A percentile compares a stretch with the other conserved stretches of the same genome.
Evolutionary conservation across 1,284 basidiomycete species (phyloP).

Genomic region (Puccinia hordei): DNA sequence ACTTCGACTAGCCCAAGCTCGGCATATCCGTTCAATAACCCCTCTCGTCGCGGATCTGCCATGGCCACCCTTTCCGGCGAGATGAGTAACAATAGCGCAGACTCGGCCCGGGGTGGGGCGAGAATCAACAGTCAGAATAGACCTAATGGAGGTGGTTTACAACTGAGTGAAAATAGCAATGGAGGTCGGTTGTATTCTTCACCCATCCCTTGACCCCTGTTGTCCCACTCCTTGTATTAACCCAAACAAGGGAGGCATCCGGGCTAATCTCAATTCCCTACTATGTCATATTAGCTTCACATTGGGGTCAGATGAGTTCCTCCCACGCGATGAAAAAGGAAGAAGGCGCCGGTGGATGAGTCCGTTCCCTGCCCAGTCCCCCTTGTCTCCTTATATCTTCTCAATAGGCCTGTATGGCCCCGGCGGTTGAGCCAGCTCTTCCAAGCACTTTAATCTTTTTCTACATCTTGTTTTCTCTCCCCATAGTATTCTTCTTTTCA

Average conservation of each 20-base stretch:
- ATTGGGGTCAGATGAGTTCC: conserved; percentile 28
- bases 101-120: not conserved
- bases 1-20: conserved; percentile 8
- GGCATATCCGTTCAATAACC: conserved; percentile 11
- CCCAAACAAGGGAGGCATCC: not conserved
- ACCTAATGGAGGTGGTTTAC: not conserved
- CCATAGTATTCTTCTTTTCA: not conserved
- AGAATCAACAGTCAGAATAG: conserved; percentile 8
- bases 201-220: not conserved
- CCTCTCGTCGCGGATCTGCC: conserved; percentile 15
- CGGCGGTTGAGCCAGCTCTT: not conserved
- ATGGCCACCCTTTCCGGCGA: conserved; percentile 10
- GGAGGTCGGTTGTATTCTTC: not conserved
- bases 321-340: conserved; percentile 32
- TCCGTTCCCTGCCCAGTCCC: not conserved
- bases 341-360: conserved; percentile 10
- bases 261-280: not conserved
- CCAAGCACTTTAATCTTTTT: not conserved
- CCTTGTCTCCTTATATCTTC: not conserved
- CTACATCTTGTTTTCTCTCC: too few species aligned
- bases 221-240: not conserved
- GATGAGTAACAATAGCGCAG: not conserved
- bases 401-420: not conserved
- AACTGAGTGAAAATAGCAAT: conserved; percentile 2
- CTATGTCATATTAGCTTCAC: not conserved